These are phyloP conservation scores for Udeniomyces megalosporus DNA, from an alignment of 768 basidiomycete species.

Conservation along the genomic window DNA sequence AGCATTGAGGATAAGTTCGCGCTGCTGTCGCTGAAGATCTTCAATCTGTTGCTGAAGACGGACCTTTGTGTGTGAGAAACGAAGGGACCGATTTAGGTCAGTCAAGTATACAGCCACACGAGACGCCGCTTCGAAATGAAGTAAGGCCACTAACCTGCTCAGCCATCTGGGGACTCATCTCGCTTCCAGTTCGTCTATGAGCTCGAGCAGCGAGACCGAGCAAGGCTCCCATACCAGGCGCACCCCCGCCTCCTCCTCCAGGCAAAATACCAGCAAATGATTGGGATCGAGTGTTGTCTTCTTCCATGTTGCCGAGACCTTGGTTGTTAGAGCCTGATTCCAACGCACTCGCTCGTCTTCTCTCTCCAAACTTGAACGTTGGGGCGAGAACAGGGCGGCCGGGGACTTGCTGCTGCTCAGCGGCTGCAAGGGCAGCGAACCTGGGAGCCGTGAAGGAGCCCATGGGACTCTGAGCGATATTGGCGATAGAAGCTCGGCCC, in stretches of 20 bases:
- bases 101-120: no score
- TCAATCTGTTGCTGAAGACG: constrained; percentile 30
- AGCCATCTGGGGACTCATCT: constrained; percentile 56
- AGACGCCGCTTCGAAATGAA: neutral
- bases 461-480: constrained; percentile 14
- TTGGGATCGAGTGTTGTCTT: constrained; percentile 14
- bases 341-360: constrained; percentile 33
- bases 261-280: constrained; percentile 40
- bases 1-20: constrained; percentile 24
- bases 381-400: constrained; percentile 76
- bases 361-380: constrained; percentile 75
- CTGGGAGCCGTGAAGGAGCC: constrained; percentile 69
- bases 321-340: constrained; percentile 45
- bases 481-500: constrained; percentile 30
- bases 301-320: constrained; percentile 68
- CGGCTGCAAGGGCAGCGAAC: constrained; percentile 53
- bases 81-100: no score
- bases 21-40: constrained; percentile 29
- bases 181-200: constrained; percentile 36
- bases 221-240: constrained; percentile 23
- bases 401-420: constrained; percentile 31
- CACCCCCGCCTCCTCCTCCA: constrained; percentile 32
- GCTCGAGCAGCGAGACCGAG: constrained; percentile 28
- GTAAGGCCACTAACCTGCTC: constrained; percentile 54
- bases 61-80: constrained; percentile 36